Conservation (phyloP, 2,329 filamentous ascomycete genomes). For the Verticillium dahliae region DNA sequence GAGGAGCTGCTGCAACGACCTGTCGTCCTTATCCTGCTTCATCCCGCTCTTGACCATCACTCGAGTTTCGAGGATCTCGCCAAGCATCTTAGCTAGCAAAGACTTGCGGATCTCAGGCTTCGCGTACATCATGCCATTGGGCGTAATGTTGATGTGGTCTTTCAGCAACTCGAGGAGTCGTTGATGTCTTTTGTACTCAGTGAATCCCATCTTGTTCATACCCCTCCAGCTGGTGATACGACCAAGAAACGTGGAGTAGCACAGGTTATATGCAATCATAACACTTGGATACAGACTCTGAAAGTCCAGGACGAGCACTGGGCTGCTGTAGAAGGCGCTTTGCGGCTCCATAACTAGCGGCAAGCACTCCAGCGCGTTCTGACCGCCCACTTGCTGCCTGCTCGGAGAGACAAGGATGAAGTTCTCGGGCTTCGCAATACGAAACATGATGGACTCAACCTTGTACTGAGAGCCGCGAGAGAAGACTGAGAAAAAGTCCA, state of each 20-base stretch:
- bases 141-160: constrained; percentile 84
- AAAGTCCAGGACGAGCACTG: constrained; percentile 87
- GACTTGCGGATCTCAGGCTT: constrained; percentile 83
- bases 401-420: constrained; percentile 86
- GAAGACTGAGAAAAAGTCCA: constrained; percentile 96
- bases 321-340: constrained; percentile 87
- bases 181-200: constrained; percentile 72
- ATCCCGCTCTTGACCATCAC: constrained; percentile 98
- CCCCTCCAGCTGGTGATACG: constrained; percentile 84
- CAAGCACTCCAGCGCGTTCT: constrained; percentile 90
- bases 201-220: constrained; percentile 89
- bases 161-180: constrained; percentile 71
- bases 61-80: constrained; percentile 89
- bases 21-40: constrained; percentile 89
- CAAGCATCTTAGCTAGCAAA: constrained; percentile 90
- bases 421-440: constrained; percentile 95
- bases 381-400: constrained; percentile 82
- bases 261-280: constrained; percentile 99
- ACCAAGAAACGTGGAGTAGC: constrained; percentile 93
- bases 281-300: constrained; percentile 94
- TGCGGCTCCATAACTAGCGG: constrained; percentile 97
- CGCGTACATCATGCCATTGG: constrained; percentile 94
- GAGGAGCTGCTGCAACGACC: constrained; percentile 73
- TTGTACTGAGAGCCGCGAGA: constrained; percentile 96
- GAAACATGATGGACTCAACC: constrained; percentile 97